phyloP scores from a whole-genome alignment of 176 grass and related monocot genomes.

The Juncus inflexus region DNA sequence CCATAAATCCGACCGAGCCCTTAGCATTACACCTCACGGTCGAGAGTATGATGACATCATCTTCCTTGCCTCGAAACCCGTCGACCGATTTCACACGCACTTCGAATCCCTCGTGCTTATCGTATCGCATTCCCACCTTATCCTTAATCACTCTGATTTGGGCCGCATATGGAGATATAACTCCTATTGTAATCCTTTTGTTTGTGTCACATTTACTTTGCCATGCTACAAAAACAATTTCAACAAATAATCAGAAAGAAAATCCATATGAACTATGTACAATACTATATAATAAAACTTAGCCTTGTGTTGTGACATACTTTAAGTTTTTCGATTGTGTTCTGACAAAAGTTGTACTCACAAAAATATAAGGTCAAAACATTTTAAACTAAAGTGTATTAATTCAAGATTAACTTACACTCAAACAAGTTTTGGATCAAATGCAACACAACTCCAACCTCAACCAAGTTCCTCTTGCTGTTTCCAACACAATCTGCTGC shows the following conservation, averaged over 20 bases:
- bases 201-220: not conserved
- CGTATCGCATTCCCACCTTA: constrained; percentile 48
- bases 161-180: constrained; percentile 65
- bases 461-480: constrained; percentile 53
- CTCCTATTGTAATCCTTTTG: constrained; percentile 45
- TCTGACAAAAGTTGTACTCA: too few species aligned
- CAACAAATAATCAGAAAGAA: too few species aligned
- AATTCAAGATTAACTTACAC: constrained; percentile 28
- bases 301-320: too few species aligned
- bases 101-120: constrained; percentile 36
- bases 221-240: constrained; percentile 31
- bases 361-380: too few species aligned
- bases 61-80: constrained; percentile 75
- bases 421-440: constrained; percentile 52
- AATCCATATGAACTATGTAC: too few species aligned
- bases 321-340: too few species aligned
- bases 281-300: too few species aligned
- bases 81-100: constrained; percentile 65
- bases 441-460: constrained; percentile 60
- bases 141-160: constrained; percentile 56
- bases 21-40: constrained; percentile 52
- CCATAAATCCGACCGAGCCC: constrained; percentile 61
- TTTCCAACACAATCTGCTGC: constrained; percentile 45
- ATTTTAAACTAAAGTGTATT: not conserved
- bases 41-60: constrained; percentile 79